Evolutionary conservation across 768 basidiomycete genomes (phyloP), one percentile per base, ranked within the genome.

Genomic region (Hericium erinaceus): DNA sequence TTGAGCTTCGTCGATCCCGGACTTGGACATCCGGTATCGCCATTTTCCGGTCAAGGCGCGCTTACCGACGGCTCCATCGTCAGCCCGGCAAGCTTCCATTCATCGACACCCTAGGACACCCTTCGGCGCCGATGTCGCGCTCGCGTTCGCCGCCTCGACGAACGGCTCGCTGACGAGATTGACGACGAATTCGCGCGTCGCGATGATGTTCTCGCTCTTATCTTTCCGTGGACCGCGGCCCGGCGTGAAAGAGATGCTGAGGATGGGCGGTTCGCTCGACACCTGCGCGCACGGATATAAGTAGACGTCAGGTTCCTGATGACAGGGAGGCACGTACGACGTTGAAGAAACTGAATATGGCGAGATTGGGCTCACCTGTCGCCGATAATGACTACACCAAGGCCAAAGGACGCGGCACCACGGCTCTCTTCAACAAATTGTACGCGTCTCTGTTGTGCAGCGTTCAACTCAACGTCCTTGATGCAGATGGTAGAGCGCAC

Each of bases 111-210:
- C 4, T 72, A 80, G 73, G 28, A 75, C 72, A 48, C 76, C 67
- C 4, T 72, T 72, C 46, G 82, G 82, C 15, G 80, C 75, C 57
- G 85, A 81, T 22, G 81, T 74, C 8, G 80, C 74, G n/a, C 77
- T 73, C 52, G 70, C 68, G 64, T 85, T 84, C 8, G 80, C 81
- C 2, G 79, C 77, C 63, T 83, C 80, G 52, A 76, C 69, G 61
- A 84, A 80, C 0, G 80, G 70, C 67, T 89, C 85, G 56, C 83
- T 86, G 62, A 92, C 81, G 54, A 87, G 81, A 64, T 81, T 86
- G 52, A 85, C 80, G 8, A 82, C 83, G 68, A 91, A 92, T 65
- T 86, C 76, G 59, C 81, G 83, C 15, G 80, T 85, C 0, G 73
- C 71, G 52, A 79, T 68, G 60, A 89, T 85, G 60, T 90, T 90